Conservation (phyloP, 1,284 basidiomycete genomes). For the Pholiota adiposa region DNA sequence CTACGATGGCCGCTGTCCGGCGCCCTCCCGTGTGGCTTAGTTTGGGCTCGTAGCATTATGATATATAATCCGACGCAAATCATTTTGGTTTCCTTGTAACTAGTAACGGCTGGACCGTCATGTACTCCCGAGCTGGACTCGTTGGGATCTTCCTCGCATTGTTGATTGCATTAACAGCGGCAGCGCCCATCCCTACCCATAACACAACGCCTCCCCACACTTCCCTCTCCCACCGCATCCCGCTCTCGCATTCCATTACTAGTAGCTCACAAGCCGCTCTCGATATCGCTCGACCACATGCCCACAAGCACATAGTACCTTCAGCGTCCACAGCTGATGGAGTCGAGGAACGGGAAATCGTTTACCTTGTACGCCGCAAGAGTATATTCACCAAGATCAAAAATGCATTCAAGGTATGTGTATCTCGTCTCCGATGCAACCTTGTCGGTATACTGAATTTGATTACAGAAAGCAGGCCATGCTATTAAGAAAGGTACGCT, state of each 20-base stretch:
- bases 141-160: background rate
- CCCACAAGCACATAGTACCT: background rate
- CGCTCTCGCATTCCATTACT: background rate
- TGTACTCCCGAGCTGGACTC: conserved; percentile 7
- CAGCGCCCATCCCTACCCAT: conserved; percentile 1
- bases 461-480: background rate
- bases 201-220: background rate
- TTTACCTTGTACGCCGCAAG: background rate
- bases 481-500: too few species aligned
- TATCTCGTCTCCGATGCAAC: too few species aligned
- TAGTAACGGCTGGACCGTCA: conserved; percentile 7
- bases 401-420: conserved; percentile 5
- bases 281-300: background rate
- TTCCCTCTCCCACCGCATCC: background rate
- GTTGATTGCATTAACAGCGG: background rate
- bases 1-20: background rate
- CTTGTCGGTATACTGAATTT: background rate
- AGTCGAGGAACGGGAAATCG: background rate
- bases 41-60: background rate
- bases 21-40: background rate
- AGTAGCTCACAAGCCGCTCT: background rate
- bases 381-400: conserved; percentile 17
- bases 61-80: background rate
- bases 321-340: background rate
- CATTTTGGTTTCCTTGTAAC: background rate